phyloP scores from a whole-genome alignment of 176 grass and related monocot genomes.

The Triticum urartu region DNA sequence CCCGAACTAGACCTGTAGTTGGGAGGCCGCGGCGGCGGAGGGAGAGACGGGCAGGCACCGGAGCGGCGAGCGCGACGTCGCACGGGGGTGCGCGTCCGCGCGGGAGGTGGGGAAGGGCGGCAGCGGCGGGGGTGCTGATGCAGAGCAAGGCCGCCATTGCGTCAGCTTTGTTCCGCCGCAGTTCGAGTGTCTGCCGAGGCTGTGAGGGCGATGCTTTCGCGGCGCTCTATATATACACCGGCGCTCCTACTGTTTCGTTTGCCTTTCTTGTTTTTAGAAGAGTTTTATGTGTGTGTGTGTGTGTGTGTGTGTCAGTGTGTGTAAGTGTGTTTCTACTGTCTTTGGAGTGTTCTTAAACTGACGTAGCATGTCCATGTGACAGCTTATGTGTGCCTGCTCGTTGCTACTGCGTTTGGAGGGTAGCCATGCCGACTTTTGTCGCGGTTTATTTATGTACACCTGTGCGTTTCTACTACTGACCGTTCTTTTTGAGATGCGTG shows the following conservation, averaged over 20 bases:
- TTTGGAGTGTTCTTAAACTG: neutral
- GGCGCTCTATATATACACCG: neutral
- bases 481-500: too few species aligned
- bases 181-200: neutral
- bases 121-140: neutral
- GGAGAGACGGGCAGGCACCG: neutral
- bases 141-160: slow-evolving; percentile 4
- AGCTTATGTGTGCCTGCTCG: neutral
- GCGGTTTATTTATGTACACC: neutral
- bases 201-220: neutral
- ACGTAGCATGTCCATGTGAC: neutral
- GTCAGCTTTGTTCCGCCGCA: neutral
- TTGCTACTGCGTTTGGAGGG: neutral
- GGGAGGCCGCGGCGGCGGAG: neutral
- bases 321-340: neutral
- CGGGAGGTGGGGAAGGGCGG: neutral
- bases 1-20: neutral
- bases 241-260: neutral
- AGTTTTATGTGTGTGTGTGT: too few species aligned
- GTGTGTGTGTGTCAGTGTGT: neutral
- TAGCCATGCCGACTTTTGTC: neutral
- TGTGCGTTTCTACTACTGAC: neutral
- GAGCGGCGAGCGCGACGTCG: neutral
- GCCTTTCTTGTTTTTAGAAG: too few species aligned
- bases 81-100: neutral